Percentiles rank a stretch among this genome's conserved stretches.
These are phyloP conservation scores for Coniochaeta hoffmannii DNA, from an alignment of 2,329 filamentous ascomycete species.

Conservation along the genomic window DNA sequence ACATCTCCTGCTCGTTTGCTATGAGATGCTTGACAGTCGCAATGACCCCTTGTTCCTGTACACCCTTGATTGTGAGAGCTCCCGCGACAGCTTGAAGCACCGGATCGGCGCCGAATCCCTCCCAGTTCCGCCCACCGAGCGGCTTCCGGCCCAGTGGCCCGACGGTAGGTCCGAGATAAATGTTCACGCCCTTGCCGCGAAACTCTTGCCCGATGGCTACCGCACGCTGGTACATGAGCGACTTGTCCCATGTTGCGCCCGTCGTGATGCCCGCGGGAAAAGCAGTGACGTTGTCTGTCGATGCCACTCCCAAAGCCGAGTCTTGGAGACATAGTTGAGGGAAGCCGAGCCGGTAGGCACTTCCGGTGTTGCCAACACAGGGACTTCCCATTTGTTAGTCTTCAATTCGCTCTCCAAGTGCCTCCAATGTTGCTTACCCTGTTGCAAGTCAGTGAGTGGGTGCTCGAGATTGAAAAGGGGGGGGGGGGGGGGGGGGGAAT, in stretches of 20 bases:
- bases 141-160: slow-evolving; percentile 67
- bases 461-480: not conserved
- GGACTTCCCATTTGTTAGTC: slow-evolving; percentile 29
- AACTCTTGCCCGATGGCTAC: slow-evolving; percentile 64
- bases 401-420: slow-evolving; percentile 3
- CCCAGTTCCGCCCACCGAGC: slow-evolving; percentile 67
- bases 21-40: slow-evolving; percentile 76
- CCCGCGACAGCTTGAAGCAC: slow-evolving; percentile 65
- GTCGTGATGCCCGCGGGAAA: slow-evolving; percentile 75
- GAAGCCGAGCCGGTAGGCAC: slow-evolving; percentile 61
- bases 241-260: slow-evolving; percentile 69
- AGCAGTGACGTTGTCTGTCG: slow-evolving; percentile 66
- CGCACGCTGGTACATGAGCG: slow-evolving; percentile 60
- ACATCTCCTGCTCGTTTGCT: slow-evolving; percentile 64
- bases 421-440: slow-evolving; percentile 8
- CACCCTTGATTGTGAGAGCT: slow-evolving; percentile 66
- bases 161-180: slow-evolving; percentile 63
- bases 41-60: slow-evolving; percentile 75
- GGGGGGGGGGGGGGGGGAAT: not conserved
- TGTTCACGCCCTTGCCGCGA: slow-evolving; percentile 64
- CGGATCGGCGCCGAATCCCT: slow-evolving; percentile 65
- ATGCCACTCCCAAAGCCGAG: slow-evolving; percentile 61
- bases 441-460: not conserved
- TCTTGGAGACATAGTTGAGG: slow-evolving; percentile 67
- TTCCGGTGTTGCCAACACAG: slow-evolving; percentile 72